A percentile compares a stretch with the other conserved stretches of the same genome.
Conservation (phyloP, 345 rosid species). For the Salix caprea region DNA sequence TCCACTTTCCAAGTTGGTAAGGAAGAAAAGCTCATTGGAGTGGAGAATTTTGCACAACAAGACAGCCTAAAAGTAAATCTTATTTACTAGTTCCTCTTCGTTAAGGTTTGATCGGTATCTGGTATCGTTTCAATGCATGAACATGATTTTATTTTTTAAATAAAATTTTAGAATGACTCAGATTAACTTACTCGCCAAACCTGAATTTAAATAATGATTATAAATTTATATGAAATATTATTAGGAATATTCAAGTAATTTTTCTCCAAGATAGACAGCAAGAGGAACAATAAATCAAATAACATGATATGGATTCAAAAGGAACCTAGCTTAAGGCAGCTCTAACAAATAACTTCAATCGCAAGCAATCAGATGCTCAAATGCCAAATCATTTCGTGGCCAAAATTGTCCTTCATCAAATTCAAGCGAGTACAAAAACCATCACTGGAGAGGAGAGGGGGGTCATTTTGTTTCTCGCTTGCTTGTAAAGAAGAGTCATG, state of each 20-base stretch:
- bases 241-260: no score
- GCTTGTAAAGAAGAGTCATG: not conserved
- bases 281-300: not conserved
- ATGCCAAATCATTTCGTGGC: not conserved
- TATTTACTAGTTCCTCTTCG: no score
- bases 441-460: not conserved
- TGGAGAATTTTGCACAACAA: not conserved
- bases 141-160: no score
- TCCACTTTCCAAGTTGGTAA: not conserved
- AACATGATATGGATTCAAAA: not conserved
- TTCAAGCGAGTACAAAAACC: not conserved
- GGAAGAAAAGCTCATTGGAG: not conserved
- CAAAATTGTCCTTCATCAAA: not conserved
- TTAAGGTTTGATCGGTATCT: no score
- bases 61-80: not conserved
- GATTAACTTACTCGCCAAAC: no score
- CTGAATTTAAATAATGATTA: no score
- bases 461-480: not conserved
- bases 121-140: no score
- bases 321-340: not conserved
- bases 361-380: not conserved
- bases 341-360: not conserved
- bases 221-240: no score
- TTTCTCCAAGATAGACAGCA: not conserved
- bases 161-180: no score